Conservation (phyloP, 345 rosid genomes). For the Gossypium mustelinum region DNA sequence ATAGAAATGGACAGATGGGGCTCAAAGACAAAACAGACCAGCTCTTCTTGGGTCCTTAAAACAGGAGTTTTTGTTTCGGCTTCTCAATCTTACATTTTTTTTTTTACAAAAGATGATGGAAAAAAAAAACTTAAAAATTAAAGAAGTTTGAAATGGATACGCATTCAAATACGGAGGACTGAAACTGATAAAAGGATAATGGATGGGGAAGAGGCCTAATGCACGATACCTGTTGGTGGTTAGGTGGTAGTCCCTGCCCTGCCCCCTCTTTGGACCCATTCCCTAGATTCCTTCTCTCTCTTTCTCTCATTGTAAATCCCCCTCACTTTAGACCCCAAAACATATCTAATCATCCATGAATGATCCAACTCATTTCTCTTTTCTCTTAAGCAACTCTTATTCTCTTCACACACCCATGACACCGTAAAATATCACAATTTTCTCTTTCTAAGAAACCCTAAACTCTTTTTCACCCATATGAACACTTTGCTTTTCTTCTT, state of each 20-base stretch:
- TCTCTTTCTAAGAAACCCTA: constrained; percentile 8
- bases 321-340: too few species aligned
- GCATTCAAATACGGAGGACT: not conserved
- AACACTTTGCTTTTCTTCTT: not conserved
- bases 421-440: constrained; percentile 2
- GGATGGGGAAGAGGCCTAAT: constrained; percentile 36
- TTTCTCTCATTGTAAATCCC: not conserved
- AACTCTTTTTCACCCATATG: not conserved
- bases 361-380: constrained; percentile 32
- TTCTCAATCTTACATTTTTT: constrained; percentile 12
- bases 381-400: constrained; percentile 18
- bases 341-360: too few species aligned
- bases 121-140: not conserved
- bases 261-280: constrained; percentile 46
- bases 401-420: not conserved
- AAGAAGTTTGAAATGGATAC: not conserved
- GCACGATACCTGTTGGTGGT: constrained; percentile 78
- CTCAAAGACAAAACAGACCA: constrained; percentile 27
- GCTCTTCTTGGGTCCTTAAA: constrained; percentile 27
- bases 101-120: not conserved
- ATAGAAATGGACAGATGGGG: not conserved
- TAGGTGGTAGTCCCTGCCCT: constrained; percentile 66
- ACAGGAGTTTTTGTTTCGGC: constrained; percentile 24
- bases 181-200: constrained; percentile 34
- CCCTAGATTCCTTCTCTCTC: constrained; percentile 37